Evolutionary conservation across 148 eudicot genomes (phyloP).

Genomic region (Cornus florida): DNA sequence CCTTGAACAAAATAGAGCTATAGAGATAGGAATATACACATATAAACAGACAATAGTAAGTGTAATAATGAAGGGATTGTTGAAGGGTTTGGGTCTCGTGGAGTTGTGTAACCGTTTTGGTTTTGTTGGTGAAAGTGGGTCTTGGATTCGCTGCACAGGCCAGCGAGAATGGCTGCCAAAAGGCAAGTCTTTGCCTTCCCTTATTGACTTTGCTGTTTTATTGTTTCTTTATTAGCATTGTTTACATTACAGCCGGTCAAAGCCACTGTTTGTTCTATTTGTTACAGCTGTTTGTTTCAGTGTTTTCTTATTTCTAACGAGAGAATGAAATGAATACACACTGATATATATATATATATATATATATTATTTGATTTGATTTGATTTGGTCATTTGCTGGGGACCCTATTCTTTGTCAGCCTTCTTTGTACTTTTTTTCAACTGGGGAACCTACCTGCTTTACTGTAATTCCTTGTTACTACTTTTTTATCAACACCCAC

Average conservation of each 20-base stretch:
- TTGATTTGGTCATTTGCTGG: neutral
- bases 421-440: neutral
- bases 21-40: neutral
- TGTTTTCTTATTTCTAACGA: neutral
- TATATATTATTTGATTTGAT: no score
- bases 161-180: slow-evolving; percentile 22
- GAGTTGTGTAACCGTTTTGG: neutral
- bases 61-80: slow-evolving; percentile 7
- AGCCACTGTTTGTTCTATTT: neutral
- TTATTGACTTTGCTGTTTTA: slow-evolving; percentile 30
- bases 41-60: neutral
- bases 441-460: neutral
- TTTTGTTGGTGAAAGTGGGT: slow-evolving; percentile 2
- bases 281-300: neutral
- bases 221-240: slow-evolving; percentile 1
- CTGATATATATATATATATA: no score
- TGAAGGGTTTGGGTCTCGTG: neutral
- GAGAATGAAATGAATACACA: no score
- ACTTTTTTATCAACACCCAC: no score
- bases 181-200: slow-evolving; percentile 10
- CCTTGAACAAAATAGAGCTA: neutral
- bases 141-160: slow-evolving; percentile 3
- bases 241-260: neutral
- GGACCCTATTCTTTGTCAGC: neutral
- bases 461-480: neutral